Base-by-base conservation (phyloP, 257 asterid species). In the Eustoma russellianum region DNA sequence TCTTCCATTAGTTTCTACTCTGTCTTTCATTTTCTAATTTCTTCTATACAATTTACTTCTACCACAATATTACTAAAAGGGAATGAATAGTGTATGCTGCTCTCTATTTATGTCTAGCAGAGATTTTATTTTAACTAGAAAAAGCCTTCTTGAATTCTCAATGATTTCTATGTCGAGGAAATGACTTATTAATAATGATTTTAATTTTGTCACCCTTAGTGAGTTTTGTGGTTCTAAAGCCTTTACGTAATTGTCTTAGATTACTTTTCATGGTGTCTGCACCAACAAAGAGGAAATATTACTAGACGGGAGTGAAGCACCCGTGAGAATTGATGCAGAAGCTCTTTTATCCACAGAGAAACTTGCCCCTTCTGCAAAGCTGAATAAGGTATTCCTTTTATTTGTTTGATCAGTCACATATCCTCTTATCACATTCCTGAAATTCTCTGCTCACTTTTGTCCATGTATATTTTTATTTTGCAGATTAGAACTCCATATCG, bases 291-390 rank as follows among this genome's bases (percentile, higher is more conserved):
- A 71, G 52, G 95, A 85, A 62, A 77, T 86, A 43, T 33, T 85
- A 66, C 94, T 92, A 69, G 86, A 81, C 73, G 95, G 98, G 63
- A 85, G 98, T 72, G 97, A 87, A 66, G 97, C 95, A 64, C 98
- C 98, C 48, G 63, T 75, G 50, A 81, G 92, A 53, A 70, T 92
- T 62, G 94, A 87, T 68, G 95, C 79, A 55, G 93, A 76, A 74
- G 87, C 97, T 69, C 85, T 77, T 77, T 77, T 91, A 65, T 76
- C 94, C 13, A 63, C 88, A 70, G 98, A 91, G 70, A 87, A 70
- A 64, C 97, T 87, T 71, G 71, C 73, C 61, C 98, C 97, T 55
- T 76, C 76, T 59, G 98, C 98, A 38, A 79, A 67, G 46, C 79
- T 91, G 51, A 81, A 82, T 78, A 88, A 85, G 92, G 98, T 85